Base-by-base conservation (phyloP, 2,329 filamentous ascomycete genomes). In the Trichoderma pleuroti region DNA sequence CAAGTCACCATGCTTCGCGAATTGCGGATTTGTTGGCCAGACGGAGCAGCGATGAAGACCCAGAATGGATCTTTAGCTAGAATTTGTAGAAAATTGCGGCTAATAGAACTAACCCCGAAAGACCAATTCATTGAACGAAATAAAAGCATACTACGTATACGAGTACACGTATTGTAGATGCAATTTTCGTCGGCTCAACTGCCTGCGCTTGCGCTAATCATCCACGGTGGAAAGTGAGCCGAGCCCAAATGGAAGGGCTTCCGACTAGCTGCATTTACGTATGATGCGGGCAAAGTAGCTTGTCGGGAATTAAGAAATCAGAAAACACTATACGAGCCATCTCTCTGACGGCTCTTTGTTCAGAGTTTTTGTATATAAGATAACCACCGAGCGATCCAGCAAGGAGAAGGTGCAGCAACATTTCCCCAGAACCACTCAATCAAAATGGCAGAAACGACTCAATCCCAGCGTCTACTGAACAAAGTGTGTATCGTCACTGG, bases 401-500 rank as follows among this genome's bases (percentile, higher is more conserved):
- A 32, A 16, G 16, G 36, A 32, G 14, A 67, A 32, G 12, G 30
- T 21, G 11, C 16, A 46, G 6, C 16, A 42, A 12, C 16, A 16
- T 24, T 46, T 16, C 5, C 12, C 1, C 18, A 12, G 30, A 18
- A 5, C 10, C 36, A 34, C 14, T 24, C 16, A 14, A 36, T 4
- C 21, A 26, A 21, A 49, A 68, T 68, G 66, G 30, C 56, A 18
- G 54, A 68, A n/a, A 8, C 26, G 14, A 12, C 12, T 0, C 4
- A 4, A 5, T 36, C 28, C 9, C 52, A 62, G 16, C 68, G 68
- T 3, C 57, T 72, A 4, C 14, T 64, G 34, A 64, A 64, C 16
- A 72, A 60, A 24, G 61, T 70, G 8, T 70, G 68, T 28, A 80
- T 86, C 28, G 77, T 86, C 7, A 85, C 84, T 0, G 84, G 84